Evolutionary conservation across 2,329 filamentous ascomycete genomes (phyloP).

Genomic region (Claviceps lovelessii): DNA sequence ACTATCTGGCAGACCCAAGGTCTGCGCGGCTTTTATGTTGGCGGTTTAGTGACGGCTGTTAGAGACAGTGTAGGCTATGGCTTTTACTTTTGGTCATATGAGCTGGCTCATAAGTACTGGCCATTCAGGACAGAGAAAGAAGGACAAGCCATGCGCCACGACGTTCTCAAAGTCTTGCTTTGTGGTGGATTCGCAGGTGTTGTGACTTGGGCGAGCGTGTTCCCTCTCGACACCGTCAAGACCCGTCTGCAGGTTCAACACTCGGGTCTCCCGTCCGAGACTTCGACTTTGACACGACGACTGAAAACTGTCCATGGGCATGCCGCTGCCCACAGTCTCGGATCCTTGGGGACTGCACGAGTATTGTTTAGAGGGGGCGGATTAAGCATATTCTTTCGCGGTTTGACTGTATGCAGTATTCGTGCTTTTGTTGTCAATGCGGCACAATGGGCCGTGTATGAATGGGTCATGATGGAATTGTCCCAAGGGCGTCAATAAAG

Average conservation of each 20-base stretch:
- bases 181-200: conserved; percentile 82
- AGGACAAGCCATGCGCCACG: conserved; percentile 20
- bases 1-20: conserved; percentile 43
- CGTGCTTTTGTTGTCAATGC: conserved; percentile 89
- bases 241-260: conserved; percentile 74
- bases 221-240: conserved; percentile 85
- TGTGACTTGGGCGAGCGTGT: conserved; percentile 78
- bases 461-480: conserved; percentile 56
- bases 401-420: conserved; percentile 66
- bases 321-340: conserved; percentile 16
- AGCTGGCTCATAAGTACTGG: conserved; percentile 52
- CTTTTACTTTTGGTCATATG: conserved; percentile 94
- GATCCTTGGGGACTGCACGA: conserved; percentile 49
- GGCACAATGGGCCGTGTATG: conserved; percentile 83
- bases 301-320: neutral
- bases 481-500: neutral
- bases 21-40: conserved; percentile 62
- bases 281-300: neutral
- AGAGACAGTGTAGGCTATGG: conserved; percentile 88
- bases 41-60: conserved; percentile 66
- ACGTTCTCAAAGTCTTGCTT: conserved; percentile 52
- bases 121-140: conserved; percentile 17
- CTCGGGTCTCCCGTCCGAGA: conserved; percentile 7
- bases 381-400: conserved; percentile 51
- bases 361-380: conserved; percentile 53